These are phyloP conservation scores for Ziziphus jujuba DNA, from an alignment of 306 rosid species.

Conservation along the genomic window DNA sequence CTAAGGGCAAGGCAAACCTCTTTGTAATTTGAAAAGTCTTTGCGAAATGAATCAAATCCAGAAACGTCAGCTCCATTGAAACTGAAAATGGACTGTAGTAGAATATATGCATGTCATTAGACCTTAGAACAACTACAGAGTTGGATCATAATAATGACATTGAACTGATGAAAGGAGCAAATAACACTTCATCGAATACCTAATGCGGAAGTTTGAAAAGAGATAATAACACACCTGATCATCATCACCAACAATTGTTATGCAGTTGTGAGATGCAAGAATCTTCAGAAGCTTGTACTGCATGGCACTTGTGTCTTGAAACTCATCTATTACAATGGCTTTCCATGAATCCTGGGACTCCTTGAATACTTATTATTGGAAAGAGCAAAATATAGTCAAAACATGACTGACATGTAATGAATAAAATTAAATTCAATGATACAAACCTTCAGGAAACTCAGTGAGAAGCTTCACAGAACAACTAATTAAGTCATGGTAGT, in stretches of 20 bases:
- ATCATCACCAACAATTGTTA: conserved; percentile 96
- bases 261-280: conserved; percentile 67
- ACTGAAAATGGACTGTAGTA: conserved; percentile 87
- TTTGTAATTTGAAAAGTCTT: conserved; percentile 74
- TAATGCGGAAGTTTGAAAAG: neutral
- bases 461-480: conserved; percentile 81
- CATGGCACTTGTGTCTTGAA: conserved; percentile 97
- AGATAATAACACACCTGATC: conserved; percentile 61
- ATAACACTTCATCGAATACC: neutral
- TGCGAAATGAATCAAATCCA: conserved; percentile 84
- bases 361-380: conserved; percentile 53
- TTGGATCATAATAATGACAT: neutral
- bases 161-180: conserved; percentile 11
- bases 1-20: conserved; percentile 59
- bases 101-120: conserved; percentile 24
- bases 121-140: conserved; percentile 23
- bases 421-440: conserved; percentile 22
- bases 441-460: conserved; percentile 81
- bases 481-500: conserved; percentile 93
- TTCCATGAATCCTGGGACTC: conserved; percentile 77
- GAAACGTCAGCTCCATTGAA: conserved; percentile 94
- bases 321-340: conserved; percentile 91
- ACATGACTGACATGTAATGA: conserved; percentile 20
- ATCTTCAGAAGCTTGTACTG: conserved; percentile 72
- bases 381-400: conserved; percentile 34